These are phyloP conservation scores for Oemleria cerasiformis DNA, from an alignment of 306 rosid species.

Conservation along the genomic window DNA sequence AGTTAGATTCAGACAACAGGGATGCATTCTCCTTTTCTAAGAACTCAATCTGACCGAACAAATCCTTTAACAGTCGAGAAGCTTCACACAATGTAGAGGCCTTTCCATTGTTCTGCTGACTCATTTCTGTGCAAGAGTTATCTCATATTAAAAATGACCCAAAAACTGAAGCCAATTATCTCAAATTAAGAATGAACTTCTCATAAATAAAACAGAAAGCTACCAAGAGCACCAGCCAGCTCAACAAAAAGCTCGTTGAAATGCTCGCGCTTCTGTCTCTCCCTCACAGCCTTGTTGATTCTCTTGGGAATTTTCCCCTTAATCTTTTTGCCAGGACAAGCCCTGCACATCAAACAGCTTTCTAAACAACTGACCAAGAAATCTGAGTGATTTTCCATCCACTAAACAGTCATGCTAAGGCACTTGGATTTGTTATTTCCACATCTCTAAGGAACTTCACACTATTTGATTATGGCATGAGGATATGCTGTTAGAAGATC, in stretches of 20 bases:
- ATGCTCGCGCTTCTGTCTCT: slow-evolving; percentile 87
- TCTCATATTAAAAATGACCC: slow-evolving; percentile 5
- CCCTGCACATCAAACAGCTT: slow-evolving; percentile 49
- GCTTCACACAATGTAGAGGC: slow-evolving; percentile 64
- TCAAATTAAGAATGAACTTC: background rate
- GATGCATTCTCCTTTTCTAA: slow-evolving; percentile 61
- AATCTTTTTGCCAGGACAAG: slow-evolving; percentile 40
- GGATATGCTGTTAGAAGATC: background rate
- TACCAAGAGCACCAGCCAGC: slow-evolving; percentile 78
- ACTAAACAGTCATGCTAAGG: slow-evolving; percentile 1
- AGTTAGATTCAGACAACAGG: slow-evolving; percentile 63
- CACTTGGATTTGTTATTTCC: slow-evolving; percentile 8
- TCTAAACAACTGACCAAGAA: slow-evolving; percentile 23
- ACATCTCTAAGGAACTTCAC: background rate
- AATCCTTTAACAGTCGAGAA: slow-evolving; percentile 59
- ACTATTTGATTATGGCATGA: slow-evolving; percentile 1
- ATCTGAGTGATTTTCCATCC: slow-evolving; percentile 21
- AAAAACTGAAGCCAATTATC: slow-evolving; percentile 8
- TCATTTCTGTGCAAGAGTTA: slow-evolving; percentile 42
- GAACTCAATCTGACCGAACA: slow-evolving; percentile 56
- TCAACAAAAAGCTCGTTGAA: slow-evolving; percentile 82
- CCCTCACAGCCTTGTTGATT: slow-evolving; percentile 90
- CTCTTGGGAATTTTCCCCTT: slow-evolving; percentile 66
- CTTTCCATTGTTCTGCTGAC: slow-evolving; percentile 68
- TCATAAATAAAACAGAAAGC: slow-evolving; percentile 11